Percentiles rank a stretch among this genome's conserved stretches.
Conservation (phyloP, 176 grass and related monocot species). For the Carex pumila region DNA sequence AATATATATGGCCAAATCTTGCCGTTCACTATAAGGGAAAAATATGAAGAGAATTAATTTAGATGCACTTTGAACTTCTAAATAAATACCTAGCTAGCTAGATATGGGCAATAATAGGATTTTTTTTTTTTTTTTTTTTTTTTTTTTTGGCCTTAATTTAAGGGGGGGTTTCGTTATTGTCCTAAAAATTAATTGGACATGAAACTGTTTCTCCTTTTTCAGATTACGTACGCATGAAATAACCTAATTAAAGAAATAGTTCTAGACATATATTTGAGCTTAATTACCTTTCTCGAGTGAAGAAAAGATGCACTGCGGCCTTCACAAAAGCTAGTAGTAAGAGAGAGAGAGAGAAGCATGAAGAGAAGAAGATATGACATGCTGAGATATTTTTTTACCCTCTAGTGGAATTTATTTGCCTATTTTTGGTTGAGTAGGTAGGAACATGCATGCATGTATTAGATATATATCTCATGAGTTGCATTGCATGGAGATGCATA, state of each 20-base stretch:
- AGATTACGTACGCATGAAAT: background rate
- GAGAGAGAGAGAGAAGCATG: slow-evolving; percentile 31
- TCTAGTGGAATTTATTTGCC: background rate
- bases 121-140: too few species aligned
- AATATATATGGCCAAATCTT: background rate
- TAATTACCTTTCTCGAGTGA: slow-evolving; percentile 32
- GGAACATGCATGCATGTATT: background rate
- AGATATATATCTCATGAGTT: slow-evolving; percentile 5
- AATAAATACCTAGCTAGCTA: background rate
- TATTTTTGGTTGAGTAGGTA: slow-evolving; percentile 4
- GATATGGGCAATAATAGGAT: background rate
- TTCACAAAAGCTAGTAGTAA: slow-evolving; percentile 28
- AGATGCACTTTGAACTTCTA: background rate
- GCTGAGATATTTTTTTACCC: background rate
- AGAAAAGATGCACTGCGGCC: slow-evolving; percentile 35
- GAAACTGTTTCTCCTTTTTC: background rate
- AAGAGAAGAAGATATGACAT: slow-evolving; percentile 29
- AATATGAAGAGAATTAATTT: background rate
- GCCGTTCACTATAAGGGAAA: background rate
- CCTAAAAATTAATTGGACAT: background rate
- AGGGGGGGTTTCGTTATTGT: too few species aligned
- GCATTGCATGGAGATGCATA: slow-evolving; percentile 11
- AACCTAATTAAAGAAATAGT: background rate
- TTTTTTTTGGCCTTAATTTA: too few species aligned
- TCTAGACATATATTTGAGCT: background rate